Conservation (phyloP, 192 early-diverging fungal genomes). For the Funneliformis geosporum region DNA sequence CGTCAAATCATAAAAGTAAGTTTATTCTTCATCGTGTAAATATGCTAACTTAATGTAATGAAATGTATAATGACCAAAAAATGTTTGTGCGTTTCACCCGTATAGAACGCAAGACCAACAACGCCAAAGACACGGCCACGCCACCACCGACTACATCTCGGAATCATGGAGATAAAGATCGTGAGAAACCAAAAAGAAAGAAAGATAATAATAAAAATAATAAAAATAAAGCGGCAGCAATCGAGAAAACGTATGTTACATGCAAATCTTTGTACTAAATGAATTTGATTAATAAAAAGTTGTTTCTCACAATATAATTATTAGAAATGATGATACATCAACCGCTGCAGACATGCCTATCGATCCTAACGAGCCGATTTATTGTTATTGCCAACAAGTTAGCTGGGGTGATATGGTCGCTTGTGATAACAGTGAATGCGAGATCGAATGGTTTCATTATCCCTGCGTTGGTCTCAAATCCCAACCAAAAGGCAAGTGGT, state of each 20-base stretch:
- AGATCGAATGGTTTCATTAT: conserved; percentile 98
- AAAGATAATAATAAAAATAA: conserved; percentile 22
- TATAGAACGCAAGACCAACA: conserved; percentile 17
- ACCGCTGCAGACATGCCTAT: conserved; percentile 67
- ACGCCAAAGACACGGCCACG: conserved; percentile 44
- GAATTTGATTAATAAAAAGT: not conserved
- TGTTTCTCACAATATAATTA: not conserved
- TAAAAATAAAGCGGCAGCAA: conserved; percentile 14
- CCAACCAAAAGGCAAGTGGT: conserved; percentile 95
- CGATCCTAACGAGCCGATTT: conserved; percentile 95
- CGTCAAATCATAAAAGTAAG: conserved; percentile 46
- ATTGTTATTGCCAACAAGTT: conserved; percentile 95
- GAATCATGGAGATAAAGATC: conserved; percentile 31
- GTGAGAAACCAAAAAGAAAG: conserved; percentile 34
- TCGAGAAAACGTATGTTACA: conserved; percentile 3
- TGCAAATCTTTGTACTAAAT: not conserved
- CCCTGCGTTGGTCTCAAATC: conserved; percentile 86
- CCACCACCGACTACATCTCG: conserved; percentile 28
- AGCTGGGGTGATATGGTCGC: conserved; percentile 99
- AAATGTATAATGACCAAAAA: not conserved
- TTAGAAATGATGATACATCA: conserved; percentile 35
- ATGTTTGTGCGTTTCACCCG: conserved; percentile 9
- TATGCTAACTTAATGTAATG: no score
- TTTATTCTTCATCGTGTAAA: not conserved
- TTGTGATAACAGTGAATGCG: conserved; percentile 91